Evolutionary conservation across 805 yeast genomes (phyloP), one percentile per base, ranked within the genome.

Genomic region (Teunomyces panamensis): DNA sequence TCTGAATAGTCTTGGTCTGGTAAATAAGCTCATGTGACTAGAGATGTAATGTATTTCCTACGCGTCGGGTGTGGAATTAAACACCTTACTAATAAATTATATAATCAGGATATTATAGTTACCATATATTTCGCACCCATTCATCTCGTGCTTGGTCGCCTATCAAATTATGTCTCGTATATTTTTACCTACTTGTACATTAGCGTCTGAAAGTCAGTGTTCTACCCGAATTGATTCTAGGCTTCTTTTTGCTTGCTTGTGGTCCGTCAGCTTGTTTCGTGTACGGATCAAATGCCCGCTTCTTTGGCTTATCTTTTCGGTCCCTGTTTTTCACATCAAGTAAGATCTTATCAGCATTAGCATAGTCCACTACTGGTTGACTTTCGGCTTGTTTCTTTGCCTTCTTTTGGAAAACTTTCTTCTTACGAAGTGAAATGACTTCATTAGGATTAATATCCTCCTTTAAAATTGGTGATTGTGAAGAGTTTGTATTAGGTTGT

Each of bases 241-340:
- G 77, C 60, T 50, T 54, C 45, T 71, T 78, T 64, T 79, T 82
- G 6, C 78, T 76, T n/a, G 77, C 74, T 53, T 66, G 67, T 7
- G 85, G 85, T 1, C 83, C 86, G 13, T 73, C 74, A 26, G 72
- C 65, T 5, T 65, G 69, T 39, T 69, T 71, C 5, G 74, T 62
- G 53, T 82, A 85, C 3, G 90, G 89, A 64, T 85, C 85, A 52
- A 80, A 85, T 7, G 75, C 58, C 46, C 69, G 65, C 55, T 76
- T 74, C 59, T 75, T 75, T 42, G 63, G 64, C 30, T 54, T 58
- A 13, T 46, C 48, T n/a, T 54, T 52, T 35, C 14, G 54, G 39
- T 39, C 53, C 30, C 30, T 37, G 28, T 43, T 47, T 30, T 34
- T 42, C 26, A 50, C 50, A 24, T 58, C 58, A 9, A 59, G 59